These are phyloP conservation scores for Crotalaria pallida DNA, from an alignment of 306 rosid genomes.

Conservation along the genomic window DNA sequence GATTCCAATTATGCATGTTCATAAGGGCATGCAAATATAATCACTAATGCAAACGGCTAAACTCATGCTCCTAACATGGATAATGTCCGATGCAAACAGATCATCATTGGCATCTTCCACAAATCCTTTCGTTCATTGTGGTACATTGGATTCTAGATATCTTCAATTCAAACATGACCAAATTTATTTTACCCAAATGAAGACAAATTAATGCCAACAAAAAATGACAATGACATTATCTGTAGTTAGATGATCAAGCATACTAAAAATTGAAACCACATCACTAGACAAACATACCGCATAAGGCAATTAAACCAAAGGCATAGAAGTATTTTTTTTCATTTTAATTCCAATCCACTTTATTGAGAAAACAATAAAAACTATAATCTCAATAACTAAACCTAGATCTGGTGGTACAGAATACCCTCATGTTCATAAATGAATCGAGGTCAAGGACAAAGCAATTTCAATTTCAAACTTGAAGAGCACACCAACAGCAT, in stretches of 20 bases:
- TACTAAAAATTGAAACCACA: neutral
- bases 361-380: neutral
- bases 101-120: neutral
- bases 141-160: neutral
- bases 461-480: neutral
- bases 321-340: neutral
- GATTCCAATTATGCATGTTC: neutral
- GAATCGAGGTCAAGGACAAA: neutral
- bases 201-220: neutral
- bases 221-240: neutral
- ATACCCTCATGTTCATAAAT: neutral
- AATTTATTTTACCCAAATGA: neutral
- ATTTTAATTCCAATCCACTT: neutral
- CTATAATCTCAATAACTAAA: conserved; percentile 1
- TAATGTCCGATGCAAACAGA: neutral
- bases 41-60: neutral
- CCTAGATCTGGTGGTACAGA: neutral
- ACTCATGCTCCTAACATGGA: neutral
- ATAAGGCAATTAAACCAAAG: neutral
- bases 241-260: neutral
- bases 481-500: neutral
- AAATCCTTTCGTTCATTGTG: neutral
- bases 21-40: neutral
- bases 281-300: conserved; percentile 5
- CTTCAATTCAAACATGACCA: neutral